These are phyloP conservation scores for Flaveria robusta DNA, from an alignment of 129 eudicot species.

Conservation along the genomic window DNA sequence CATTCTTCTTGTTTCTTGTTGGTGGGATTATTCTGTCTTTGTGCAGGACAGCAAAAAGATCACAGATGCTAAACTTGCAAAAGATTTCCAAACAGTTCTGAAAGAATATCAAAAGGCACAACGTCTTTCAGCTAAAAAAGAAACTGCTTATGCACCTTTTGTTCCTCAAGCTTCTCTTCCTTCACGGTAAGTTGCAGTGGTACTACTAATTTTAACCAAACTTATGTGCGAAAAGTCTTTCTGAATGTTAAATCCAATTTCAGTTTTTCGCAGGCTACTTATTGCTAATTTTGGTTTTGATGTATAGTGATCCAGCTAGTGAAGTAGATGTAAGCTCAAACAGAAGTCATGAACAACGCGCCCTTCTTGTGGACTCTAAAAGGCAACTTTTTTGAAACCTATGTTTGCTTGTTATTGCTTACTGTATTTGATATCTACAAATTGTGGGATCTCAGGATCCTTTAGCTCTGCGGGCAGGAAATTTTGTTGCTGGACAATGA, in stretches of 20 bases:
- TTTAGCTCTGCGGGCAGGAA: slow-evolving; percentile 54
- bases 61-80: slow-evolving; percentile 81
- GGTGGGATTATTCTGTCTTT: slow-evolving; percentile 12
- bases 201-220: not conserved
- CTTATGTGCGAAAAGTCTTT: not conserved
- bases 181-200: slow-evolving; percentile 36
- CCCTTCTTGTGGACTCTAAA: slow-evolving; percentile 55
- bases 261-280: not conserved
- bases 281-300: not conserved
- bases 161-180: slow-evolving; percentile 47
- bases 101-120: slow-evolving; percentile 81
- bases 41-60: slow-evolving; percentile 65
- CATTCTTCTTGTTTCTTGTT: not conserved
- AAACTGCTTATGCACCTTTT: slow-evolving; percentile 58
- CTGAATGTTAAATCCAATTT: not conserved
- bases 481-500: slow-evolving; percentile 56
- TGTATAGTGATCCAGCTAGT: slow-evolving; percentile 39
- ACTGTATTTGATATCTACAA: not conserved
- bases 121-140: slow-evolving; percentile 74
- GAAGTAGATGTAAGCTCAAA: slow-evolving; percentile 45
- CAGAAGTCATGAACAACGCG: slow-evolving; percentile 43
- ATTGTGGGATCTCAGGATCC: slow-evolving; percentile 10
- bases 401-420: not conserved
- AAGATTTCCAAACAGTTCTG: slow-evolving; percentile 68
- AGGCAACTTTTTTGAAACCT: slow-evolving; percentile 40